Conservation (phyloP, 495 filamentous ascomycete species). For the Aspergillus carlsbadensis region DNA sequence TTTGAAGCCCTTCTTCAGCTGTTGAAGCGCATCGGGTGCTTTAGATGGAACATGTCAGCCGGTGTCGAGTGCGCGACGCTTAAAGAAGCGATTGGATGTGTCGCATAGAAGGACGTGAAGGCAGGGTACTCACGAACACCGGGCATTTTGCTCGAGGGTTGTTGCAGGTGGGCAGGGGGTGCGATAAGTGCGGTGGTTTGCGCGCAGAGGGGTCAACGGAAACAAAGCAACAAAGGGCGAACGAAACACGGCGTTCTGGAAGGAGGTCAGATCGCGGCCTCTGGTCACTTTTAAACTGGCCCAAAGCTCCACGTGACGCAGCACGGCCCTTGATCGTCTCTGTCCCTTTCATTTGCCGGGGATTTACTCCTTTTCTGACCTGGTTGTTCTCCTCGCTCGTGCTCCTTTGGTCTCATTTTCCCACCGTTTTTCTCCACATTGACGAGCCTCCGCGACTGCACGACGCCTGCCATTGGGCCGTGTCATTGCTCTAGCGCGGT, state of each 20-base stretch:
- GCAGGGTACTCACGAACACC: constrained; percentile 25
- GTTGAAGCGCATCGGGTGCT: constrained; percentile 23
- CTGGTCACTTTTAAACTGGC: constrained; percentile 9
- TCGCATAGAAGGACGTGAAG: neutral
- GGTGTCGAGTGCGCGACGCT: neutral
- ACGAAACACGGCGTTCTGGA: neutral
- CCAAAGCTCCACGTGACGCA: constrained; percentile 17
- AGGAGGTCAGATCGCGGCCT: constrained; percentile 1
- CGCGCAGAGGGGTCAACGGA: neutral
- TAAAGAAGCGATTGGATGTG: neutral
- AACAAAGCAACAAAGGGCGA: neutral
- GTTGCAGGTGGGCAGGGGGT: too few species aligned
- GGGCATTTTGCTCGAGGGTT: constrained; percentile 21
- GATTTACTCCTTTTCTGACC: constrained; percentile 17
- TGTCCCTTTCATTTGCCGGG: constrained; percentile 12
- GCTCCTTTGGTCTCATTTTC: constrained; percentile 10
- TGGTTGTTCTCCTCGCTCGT: constrained; percentile 2
- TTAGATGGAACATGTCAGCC: constrained; percentile 11
- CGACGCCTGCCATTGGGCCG: constrained; percentile 6
- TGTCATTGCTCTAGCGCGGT: constrained; percentile 7
- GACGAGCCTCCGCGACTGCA: neutral
- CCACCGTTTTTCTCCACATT: constrained; percentile 13
- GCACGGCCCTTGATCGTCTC: constrained; percentile 15
- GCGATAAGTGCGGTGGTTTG: neutral
- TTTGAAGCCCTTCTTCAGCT: constrained; percentile 33